Base-by-base conservation (phyloP, 2,329 filamentous ascomycete genomes). In the Apiospora malaysiana region DNA sequence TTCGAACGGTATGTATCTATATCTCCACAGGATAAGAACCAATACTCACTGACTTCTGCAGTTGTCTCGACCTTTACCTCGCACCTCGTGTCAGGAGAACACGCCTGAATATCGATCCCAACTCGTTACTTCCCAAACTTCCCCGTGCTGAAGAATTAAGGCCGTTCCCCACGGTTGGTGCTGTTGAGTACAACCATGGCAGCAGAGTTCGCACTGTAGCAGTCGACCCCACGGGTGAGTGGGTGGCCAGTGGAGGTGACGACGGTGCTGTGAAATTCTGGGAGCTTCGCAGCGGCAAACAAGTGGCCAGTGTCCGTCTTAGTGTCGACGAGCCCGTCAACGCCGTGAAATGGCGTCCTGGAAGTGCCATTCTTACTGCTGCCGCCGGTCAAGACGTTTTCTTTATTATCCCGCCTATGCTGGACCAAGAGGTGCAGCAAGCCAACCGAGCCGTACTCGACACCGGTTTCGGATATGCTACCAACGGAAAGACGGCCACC, bases 91-190 rank as follows among this genome's bases (percentile, higher is more conserved):
- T 99, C 72, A 93, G 97, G 81, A 98, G 95, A 84, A 98, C 95
- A 84, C 93, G 95, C 81, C 89, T 99, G 78, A 97, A 98, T 83
- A 98, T 99, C 78, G 96, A 99, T 77, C 96, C 96, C 3, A 93
- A 93, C 81, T 97, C 94, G 47, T 86, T 99, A 68, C 88, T 99
- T 46, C 95, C 96, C 16, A 98, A 98, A 81, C 87, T 99, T 9
- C 96, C 97, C 9, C 93, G 93, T 72, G 95, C 96, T 0, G 94
- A 97, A 77, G 95, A 99, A 78, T 87, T 99, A 71, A 94, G 94
- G 78, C 96, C 96, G 1, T 99, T 98, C 86, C 96, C 96, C 18
- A 97, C 95, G 0, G 90, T 94, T 10, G 95, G 93, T 76, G 93
- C 95, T 63, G 94, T 94, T 7, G 88, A 97, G 16, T 98, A 96